phyloP scores from a whole-genome alignment of 148 eudicot genomes.

The Spergularia bocconei region DNA sequence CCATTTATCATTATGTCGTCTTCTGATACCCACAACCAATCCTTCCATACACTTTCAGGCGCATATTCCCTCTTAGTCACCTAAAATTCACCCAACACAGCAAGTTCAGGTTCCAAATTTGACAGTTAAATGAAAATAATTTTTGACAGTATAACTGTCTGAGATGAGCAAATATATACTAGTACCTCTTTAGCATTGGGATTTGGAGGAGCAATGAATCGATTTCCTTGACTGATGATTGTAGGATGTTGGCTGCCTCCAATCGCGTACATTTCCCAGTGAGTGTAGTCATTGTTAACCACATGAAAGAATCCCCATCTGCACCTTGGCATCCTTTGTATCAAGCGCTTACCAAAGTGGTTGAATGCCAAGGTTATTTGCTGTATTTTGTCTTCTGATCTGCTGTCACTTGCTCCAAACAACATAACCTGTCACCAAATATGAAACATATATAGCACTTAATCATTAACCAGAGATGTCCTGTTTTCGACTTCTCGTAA shows the following conservation, averaged over 20 bases:
- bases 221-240: constrained; percentile 44
- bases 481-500: background rate
- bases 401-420: constrained; percentile 38
- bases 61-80: constrained; percentile 49
- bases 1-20: constrained; percentile 43
- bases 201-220: constrained; percentile 42
- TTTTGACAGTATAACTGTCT: background rate
- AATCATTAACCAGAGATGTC: background rate
- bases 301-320: constrained; percentile 41
- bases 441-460: background rate
- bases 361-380: constrained; percentile 43
- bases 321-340: constrained; percentile 46
- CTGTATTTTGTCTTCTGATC: constrained; percentile 24
- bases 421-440: constrained; percentile 33
- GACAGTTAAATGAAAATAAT: background rate
- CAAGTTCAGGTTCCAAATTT: background rate
- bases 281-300: constrained; percentile 48
- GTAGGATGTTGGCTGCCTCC: constrained; percentile 45
- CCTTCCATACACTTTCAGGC: constrained; percentile 49
- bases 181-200: constrained; percentile 39
- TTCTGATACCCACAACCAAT: constrained; percentile 53
- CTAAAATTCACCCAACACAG: constrained; percentile 14
- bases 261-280: constrained; percentile 50
- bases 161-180: background rate
- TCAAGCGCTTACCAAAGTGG: constrained; percentile 43